Conservation (phyloP, 768 basidiomycete species). For the Russula ochroleuca region DNA sequence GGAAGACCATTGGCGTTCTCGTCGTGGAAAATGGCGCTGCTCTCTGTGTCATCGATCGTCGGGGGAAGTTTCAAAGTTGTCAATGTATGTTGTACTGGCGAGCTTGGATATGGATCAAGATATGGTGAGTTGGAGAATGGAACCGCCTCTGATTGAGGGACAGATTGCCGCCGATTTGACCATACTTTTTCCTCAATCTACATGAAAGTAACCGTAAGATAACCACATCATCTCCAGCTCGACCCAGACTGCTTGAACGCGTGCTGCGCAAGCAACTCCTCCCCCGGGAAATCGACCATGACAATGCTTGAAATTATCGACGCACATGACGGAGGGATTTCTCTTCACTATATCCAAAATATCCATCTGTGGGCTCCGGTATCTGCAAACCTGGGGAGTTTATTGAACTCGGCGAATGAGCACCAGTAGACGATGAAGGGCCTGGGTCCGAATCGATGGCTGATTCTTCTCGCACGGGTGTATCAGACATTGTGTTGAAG, state of each 20-base stretch:
- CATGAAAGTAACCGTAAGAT: not conserved
- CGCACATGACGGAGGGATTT: conserved; percentile 68
- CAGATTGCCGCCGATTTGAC: conserved; percentile 62
- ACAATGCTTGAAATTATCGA: conserved; percentile 22
- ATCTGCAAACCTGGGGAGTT: conserved; percentile 35
- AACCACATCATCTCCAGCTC: not conserved
- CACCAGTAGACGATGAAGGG: not conserved
- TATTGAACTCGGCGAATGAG: not conserved
- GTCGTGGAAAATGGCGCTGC: not conserved
- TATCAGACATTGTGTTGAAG: conserved; percentile 5
- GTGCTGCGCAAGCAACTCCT: not conserved
- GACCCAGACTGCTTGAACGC: not conserved
- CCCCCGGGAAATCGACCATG: not conserved
- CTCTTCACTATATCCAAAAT: conserved; percentile 78
- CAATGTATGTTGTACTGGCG: not conserved
- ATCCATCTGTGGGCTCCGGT: conserved; percentile 61
- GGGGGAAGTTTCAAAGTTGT: conserved; percentile 3
- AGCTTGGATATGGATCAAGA: conserved; percentile 9
- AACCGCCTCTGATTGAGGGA: conserved; percentile 37
- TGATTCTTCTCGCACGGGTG: not conserved
- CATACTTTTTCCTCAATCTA: conserved; percentile 74
- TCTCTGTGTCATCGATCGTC: conserved; percentile 8
- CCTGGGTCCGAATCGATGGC: not conserved
- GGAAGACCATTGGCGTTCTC: conserved; percentile 6
- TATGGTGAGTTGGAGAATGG: conserved; percentile 33